A percentile compares a stretch with the other conserved stretches of the same genome.
Evolutionary conservation across 345 rosid species (phyloP).

Genomic region (Garcia nutans): DNA sequence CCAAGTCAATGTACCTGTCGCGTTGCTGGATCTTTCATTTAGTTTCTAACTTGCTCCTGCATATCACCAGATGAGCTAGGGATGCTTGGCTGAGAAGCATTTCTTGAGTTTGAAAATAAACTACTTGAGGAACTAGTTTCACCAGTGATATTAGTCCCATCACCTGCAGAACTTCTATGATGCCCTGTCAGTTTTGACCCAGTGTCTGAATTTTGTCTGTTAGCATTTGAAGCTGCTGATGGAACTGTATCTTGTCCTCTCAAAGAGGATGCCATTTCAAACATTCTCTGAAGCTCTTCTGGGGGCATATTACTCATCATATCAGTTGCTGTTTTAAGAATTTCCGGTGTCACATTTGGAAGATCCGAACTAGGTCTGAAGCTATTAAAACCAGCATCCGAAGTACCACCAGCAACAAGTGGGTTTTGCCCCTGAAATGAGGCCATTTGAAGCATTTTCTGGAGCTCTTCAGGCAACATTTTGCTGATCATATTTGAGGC

Average conservation of each 20-base stretch:
- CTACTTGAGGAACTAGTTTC: conserved; percentile 54
- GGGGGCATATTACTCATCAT: conserved; percentile 78
- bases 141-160: conserved; percentile 34
- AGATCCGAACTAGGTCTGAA: conserved; percentile 42
- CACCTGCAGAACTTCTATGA: conserved; percentile 28
- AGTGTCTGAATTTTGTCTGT: conserved; percentile 25
- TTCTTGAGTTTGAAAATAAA: conserved; percentile 41
- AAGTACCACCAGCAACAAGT: conserved; percentile 29
- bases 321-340: conserved; percentile 79
- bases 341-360: conserved; percentile 65
- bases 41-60: conserved; percentile 90
- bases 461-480: conserved; percentile 90
- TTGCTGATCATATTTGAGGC: conserved; percentile 85
- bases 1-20: conserved; percentile 52
- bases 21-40: conserved; percentile 95
- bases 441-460: conserved; percentile 77
- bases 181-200: conserved; percentile 29
- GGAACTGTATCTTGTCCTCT: conserved; percentile 41
- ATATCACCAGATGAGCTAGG: conserved; percentile 63
- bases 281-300: conserved; percentile 82
- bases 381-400: conserved; percentile 34
- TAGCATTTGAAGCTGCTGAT: conserved; percentile 29
- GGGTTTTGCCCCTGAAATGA: conserved; percentile 62
- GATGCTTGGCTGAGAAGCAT: conserved; percentile 45
- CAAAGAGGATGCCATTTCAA: conserved; percentile 72